phyloP scores from a whole-genome alignment of 1,284 basidiomycete genomes.

The Moesziomyces aphidis region DNA sequence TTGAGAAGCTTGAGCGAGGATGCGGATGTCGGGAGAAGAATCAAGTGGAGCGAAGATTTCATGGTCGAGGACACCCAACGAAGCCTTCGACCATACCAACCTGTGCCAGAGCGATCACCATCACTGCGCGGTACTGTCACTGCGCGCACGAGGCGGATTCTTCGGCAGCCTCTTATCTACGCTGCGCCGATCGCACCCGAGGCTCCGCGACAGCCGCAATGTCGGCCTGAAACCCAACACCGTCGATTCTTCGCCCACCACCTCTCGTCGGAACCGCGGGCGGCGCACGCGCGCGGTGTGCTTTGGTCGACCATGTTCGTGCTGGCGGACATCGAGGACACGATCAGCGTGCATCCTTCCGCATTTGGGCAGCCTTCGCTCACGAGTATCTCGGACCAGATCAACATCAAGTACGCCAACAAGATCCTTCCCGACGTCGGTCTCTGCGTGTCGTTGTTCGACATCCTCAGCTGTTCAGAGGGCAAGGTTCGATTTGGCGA shows the following conservation, averaged over 20 bases:
- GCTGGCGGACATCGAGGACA: constrained; percentile 72
- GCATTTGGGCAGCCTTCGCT: constrained; percentile 79
- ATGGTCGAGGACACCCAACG: neutral
- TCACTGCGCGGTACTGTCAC: neutral
- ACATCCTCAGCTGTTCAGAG: constrained; percentile 85
- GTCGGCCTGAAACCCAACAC: no score
- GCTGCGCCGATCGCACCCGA: neutral
- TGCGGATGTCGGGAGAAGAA: constrained; percentile 38
- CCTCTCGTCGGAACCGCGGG: no score
- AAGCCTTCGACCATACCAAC: no score
- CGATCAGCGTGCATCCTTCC: constrained; percentile 80
- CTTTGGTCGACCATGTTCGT: constrained; percentile 48
- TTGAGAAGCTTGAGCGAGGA: constrained; percentile 6
- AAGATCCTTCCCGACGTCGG: constrained; percentile 91
- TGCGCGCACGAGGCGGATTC: neutral
- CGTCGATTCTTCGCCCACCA: no score
- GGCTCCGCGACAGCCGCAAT: neutral
- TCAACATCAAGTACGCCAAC: constrained; percentile 95
- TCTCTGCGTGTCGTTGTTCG: constrained; percentile 87
- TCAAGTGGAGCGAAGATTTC: constrained; percentile 23
- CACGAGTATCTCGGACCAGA: constrained; percentile 79
- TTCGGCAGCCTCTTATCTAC: neutral
- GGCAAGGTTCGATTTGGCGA: constrained; percentile 95
- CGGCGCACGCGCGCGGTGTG: neutral
- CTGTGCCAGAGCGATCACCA: neutral